Conservation (phyloP, 805 yeast species). For the Schizosaccharomyces osmophilus region DNA sequence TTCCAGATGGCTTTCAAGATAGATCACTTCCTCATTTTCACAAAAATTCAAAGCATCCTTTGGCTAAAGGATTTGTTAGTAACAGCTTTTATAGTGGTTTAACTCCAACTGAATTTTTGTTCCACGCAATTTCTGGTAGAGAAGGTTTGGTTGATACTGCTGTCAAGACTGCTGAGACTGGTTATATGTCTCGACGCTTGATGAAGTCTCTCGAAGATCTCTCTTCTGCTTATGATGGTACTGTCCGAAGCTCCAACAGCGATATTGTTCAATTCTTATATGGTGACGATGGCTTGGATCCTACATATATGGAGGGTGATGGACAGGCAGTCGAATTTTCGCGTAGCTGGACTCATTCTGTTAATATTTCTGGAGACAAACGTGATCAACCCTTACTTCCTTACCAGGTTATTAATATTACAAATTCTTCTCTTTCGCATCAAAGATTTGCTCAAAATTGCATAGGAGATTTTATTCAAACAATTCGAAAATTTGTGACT, state of each 20-base stretch:
- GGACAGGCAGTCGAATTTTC: constrained; percentile 83
- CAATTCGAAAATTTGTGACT: constrained; percentile 3
- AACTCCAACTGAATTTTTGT: constrained; percentile 86
- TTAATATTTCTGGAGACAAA: constrained; percentile 25
- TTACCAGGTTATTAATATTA: constrained; percentile 33
- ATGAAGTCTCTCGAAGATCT: constrained; percentile 95
- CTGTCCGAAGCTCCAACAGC: constrained; percentile 83
- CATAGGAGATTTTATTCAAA: constrained; percentile 3
- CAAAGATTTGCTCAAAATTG: constrained; percentile 4
- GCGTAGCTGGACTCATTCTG: constrained; percentile 87
- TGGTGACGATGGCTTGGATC: constrained; percentile 97
- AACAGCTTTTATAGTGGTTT: constrained; percentile 86
- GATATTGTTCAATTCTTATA: constrained; percentile 94
- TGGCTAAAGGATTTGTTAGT: constrained; percentile 90
- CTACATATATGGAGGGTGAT: constrained; percentile 97
- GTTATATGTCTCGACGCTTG: constrained; percentile 91
- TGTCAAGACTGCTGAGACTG: constrained; percentile 96
- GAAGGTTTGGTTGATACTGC: constrained; percentile 99
- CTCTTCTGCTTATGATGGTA: constrained; percentile 75
- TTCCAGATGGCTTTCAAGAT: constrained; percentile 98
- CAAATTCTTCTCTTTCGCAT: constrained; percentile 34
- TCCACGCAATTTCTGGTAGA: constrained; percentile 98
- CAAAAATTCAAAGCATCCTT: constrained; percentile 89
- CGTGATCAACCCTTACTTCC: constrained; percentile 39
- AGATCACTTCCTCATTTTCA: constrained; percentile 92